Evolutionary conservation across 257 asterid genomes (phyloP).

Genomic region (Lycium barbarum): DNA sequence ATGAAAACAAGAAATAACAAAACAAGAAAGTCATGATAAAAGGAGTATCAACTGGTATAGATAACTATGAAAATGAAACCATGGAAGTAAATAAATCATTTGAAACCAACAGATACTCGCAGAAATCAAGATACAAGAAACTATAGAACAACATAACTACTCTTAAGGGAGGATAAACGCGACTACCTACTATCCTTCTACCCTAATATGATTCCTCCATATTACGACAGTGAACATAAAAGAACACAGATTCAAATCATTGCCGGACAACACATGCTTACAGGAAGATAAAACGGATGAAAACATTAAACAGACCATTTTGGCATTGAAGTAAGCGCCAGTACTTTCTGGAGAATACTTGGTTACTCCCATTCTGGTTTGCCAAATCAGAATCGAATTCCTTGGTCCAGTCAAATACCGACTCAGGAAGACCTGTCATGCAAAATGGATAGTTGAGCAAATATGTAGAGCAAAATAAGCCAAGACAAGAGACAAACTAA

Average conservation of each 20-base stretch:
- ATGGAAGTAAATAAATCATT: too few species aligned
- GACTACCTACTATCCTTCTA: too few species aligned
- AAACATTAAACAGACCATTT: constrained; percentile 61
- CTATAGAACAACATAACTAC: too few species aligned
- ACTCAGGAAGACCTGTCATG: constrained; percentile 80
- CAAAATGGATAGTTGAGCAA: constrained; percentile 25
- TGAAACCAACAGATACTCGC: too few species aligned
- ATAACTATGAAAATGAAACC: too few species aligned
- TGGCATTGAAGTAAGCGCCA: constrained; percentile 98
- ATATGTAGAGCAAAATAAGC: constrained; percentile 29
- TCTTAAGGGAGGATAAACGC: too few species aligned
- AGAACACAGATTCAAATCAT: constrained; percentile 21
- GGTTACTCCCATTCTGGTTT: constrained; percentile 66
- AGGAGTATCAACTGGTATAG: too few species aligned
- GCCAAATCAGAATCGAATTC: constrained; percentile 76
- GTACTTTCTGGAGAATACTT: constrained; percentile 77
- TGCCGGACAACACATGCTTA: constrained; percentile 26
- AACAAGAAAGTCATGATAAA: too few species aligned
- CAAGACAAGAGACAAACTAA: constrained; percentile 34
- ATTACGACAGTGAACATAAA: not conserved
- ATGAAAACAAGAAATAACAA: too few species aligned
- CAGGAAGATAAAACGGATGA: constrained; percentile 18
- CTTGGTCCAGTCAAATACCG: constrained; percentile 87
- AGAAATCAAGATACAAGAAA: too few species aligned
- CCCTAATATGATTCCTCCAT: too few species aligned